phyloP scores from a whole-genome alignment of 2,329 filamentous ascomycete genomes.

The Lachnellula hyalina region DNA sequence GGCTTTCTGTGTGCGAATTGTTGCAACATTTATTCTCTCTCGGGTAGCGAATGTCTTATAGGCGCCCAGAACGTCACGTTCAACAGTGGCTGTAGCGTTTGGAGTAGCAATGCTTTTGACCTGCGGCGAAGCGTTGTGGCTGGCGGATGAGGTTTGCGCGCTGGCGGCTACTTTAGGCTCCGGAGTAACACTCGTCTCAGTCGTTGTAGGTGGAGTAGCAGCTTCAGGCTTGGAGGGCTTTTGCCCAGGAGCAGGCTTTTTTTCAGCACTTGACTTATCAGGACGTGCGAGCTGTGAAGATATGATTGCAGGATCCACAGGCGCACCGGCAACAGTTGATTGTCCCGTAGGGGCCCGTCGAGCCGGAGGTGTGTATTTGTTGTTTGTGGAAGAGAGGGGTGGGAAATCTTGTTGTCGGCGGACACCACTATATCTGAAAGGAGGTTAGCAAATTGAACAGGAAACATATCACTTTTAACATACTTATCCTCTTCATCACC shows the following conservation, averaged over 20 bases:
- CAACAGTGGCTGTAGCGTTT: constrained; percentile 56
- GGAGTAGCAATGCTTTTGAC: constrained; percentile 35
- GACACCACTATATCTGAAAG: constrained; percentile 79
- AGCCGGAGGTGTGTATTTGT: constrained; percentile 87
- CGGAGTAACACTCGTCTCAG: constrained; percentile 22
- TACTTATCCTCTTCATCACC: constrained; percentile 93
- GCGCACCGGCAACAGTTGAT: constrained; percentile 68
- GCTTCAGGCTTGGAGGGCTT: constrained; percentile 24
- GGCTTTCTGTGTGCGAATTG: constrained; percentile 51
- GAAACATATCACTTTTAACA: constrained; percentile 26
- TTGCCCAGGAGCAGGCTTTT: constrained; percentile 23
- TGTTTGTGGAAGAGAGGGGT: constrained; percentile 48
- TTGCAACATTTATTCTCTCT: constrained; percentile 51
- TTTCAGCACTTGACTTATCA: constrained; percentile 29
- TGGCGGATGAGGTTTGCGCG: constrained; percentile 31
- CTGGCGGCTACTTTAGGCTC: constrained; percentile 23
- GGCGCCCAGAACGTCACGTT: constrained; percentile 54
- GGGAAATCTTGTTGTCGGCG: constrained; percentile 67
- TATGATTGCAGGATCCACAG: constrained; percentile 85
- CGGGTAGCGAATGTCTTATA: constrained; percentile 60
- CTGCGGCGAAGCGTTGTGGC: constrained; percentile 27
- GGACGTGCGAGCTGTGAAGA: constrained; percentile 67
- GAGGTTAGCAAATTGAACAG: constrained; percentile 12
- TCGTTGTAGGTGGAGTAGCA: constrained; percentile 27
- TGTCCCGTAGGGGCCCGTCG: constrained; percentile 72